Conservation (phyloP, 2,329 filamentous ascomycete species). For the Aureobasidium pullulans region DNA sequence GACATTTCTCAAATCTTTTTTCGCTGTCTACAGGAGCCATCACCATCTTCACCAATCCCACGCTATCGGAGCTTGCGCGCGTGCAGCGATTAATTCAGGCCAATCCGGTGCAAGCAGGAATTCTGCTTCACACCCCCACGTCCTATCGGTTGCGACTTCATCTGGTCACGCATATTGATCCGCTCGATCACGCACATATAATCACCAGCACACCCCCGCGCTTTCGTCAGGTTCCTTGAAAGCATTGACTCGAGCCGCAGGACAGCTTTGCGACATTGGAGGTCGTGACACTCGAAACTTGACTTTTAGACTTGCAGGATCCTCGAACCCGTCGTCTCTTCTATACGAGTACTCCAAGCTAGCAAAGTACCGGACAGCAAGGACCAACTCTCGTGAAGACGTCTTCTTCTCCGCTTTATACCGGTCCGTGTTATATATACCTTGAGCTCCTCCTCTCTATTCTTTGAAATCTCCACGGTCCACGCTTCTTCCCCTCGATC, state of each 20-base stretch:
- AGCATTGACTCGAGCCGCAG: neutral
- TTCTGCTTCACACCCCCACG: slow-evolving; percentile 9
- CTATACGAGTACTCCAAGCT: neutral
- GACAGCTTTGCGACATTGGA: neutral
- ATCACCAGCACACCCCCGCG: neutral
- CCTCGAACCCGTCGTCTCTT: neutral
- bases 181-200: slow-evolving; percentile 7
- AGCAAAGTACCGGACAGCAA: slow-evolving; percentile 1
- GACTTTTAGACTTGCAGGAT: neutral
- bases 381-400: neutral
- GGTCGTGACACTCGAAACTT: slow-evolving; percentile 7
- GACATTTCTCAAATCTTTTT: neutral
- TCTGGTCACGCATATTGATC: slow-evolving; percentile 12
- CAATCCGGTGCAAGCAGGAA: neutral
- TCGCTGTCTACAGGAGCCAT: neutral
- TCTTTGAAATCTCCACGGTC: neutral
- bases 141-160: neutral
- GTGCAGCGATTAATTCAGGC: neutral
- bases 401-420: neutral
- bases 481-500: neutral
- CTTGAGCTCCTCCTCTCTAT: neutral
- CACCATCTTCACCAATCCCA: neutral
- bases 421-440: neutral
- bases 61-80: neutral
- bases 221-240: neutral